Evolutionary conservation across 2,329 filamentous ascomycete genomes (phyloP).

Genomic region (Hypoxylon sp.): DNA sequence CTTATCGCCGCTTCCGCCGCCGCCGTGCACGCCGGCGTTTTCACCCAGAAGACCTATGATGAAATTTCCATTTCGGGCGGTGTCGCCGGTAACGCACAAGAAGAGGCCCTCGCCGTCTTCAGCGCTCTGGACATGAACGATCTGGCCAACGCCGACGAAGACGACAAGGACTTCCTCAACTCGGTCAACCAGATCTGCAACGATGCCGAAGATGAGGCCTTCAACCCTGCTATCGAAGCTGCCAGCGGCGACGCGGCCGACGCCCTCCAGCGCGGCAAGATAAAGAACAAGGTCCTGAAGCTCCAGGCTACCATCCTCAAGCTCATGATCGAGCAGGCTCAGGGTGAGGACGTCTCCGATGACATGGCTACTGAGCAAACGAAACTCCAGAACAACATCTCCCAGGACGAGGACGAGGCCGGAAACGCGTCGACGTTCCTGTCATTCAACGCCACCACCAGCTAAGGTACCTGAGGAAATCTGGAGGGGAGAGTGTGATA

Average conservation of each 20-base stretch:
- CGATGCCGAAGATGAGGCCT: constrained; percentile 63
- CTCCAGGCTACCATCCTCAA: constrained; percentile 63
- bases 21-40: constrained; percentile 43
- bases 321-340: constrained; percentile 63
- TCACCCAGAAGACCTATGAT: constrained; percentile 54
- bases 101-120: constrained; percentile 58
- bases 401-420: constrained; percentile 59
- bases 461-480: constrained; percentile 25
- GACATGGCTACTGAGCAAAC: constrained; percentile 60
- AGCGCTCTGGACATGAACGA: constrained; percentile 54
- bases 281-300: constrained; percentile 71
- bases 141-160: constrained; percentile 57
- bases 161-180: constrained; percentile 62
- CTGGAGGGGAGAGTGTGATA: neutral
- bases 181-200: constrained; percentile 65
- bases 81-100: constrained; percentile 58
- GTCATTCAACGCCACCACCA: constrained; percentile 51
- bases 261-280: constrained; percentile 66
- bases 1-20: constrained; percentile 43
- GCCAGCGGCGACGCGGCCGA: constrained; percentile 59
- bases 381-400: constrained; percentile 67
- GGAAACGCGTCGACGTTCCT: constrained; percentile 59
- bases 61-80: constrained; percentile 61
- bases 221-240: constrained; percentile 65
- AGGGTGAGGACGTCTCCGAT: constrained; percentile 60